Conservation (phyloP, 192 early-diverging fungal genomes). For the Entophlyctis helioformis region DNA sequence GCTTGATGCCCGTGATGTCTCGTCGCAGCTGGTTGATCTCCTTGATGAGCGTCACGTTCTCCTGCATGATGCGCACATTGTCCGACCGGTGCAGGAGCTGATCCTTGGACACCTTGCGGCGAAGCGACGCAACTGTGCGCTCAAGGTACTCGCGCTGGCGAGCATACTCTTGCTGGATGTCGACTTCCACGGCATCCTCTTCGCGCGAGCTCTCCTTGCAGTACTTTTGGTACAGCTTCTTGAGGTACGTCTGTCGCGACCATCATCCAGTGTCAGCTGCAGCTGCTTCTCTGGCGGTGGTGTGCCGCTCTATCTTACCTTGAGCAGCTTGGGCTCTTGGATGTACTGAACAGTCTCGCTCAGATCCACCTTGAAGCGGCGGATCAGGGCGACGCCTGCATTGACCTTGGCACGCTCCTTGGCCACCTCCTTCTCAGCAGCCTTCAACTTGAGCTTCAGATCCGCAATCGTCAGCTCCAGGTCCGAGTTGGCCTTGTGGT, state of each 20-base stretch:
- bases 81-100: slow-evolving; percentile 18
- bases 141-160: slow-evolving; percentile 32
- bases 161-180: slow-evolving; percentile 7
- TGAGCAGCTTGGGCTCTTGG: slow-evolving; percentile 16
- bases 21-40: slow-evolving; percentile 17
- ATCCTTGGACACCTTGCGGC: slow-evolving; percentile 24
- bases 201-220: slow-evolving; percentile 16
- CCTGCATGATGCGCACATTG: slow-evolving; percentile 29
- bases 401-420: slow-evolving; percentile 11
- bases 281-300: not conserved
- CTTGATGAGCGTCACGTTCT: slow-evolving; percentile 29
- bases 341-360: slow-evolving; percentile 10
- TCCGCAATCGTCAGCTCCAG: slow-evolving; percentile 42
- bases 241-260: slow-evolving; percentile 16
- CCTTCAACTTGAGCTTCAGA: slow-evolving; percentile 30
- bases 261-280: not conserved
- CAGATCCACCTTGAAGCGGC: slow-evolving; percentile 25
- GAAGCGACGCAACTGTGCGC: slow-evolving; percentile 29
- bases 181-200: slow-evolving; percentile 2
- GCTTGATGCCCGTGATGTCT: slow-evolving; percentile 2
- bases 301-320: slow-evolving; percentile 13
- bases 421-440: slow-evolving; percentile 19
- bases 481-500: slow-evolving; percentile 38
- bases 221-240: slow-evolving; percentile 34
- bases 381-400: slow-evolving; percentile 12